These are phyloP conservation scores for Hypericum androsaemum DNA, from an alignment of 345 rosid genomes.

Conservation along the genomic window DNA sequence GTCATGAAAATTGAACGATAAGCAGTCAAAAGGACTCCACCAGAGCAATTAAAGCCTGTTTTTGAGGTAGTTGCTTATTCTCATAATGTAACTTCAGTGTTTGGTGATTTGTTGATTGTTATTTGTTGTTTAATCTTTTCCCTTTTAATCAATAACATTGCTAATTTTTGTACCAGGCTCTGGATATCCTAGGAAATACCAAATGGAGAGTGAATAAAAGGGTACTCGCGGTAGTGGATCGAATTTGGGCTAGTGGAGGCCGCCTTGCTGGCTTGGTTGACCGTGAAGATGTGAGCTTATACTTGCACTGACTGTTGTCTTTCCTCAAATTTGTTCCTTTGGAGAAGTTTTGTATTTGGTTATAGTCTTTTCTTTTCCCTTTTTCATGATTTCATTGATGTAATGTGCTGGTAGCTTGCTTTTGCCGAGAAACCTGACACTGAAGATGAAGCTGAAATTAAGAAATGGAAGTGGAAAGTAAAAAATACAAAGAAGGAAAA, in stretches of 20 bases:
- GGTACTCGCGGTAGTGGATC: slow-evolving; percentile 70
- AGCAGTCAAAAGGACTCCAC: slow-evolving; percentile 53
- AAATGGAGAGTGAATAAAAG: slow-evolving; percentile 88
- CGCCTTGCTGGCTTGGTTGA: slow-evolving; percentile 67
- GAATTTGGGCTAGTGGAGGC: slow-evolving; percentile 95
- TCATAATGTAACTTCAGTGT: slow-evolving; percentile 9
- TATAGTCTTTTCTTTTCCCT: slow-evolving; percentile 9
- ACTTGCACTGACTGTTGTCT: neutral
- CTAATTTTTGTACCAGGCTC: slow-evolving; percentile 49
- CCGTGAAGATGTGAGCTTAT: slow-evolving; percentile 70
- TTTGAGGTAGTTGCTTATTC: slow-evolving; percentile 45
- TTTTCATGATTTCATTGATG: neutral
- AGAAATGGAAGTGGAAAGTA: slow-evolving; percentile 84
- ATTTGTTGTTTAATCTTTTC: neutral
- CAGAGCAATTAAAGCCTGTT: slow-evolving; percentile 55
- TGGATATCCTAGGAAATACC: slow-evolving; percentile 87
- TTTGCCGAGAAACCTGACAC: slow-evolving; percentile 64
- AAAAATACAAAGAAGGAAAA: slow-evolving; percentile 58
- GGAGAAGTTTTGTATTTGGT: neutral
- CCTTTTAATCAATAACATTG: slow-evolving; percentile 14
- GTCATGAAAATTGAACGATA: slow-evolving; percentile 88
- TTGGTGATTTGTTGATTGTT: neutral
- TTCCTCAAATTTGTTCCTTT: no score
- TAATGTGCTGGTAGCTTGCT: slow-evolving; percentile 39
- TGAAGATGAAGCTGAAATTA: slow-evolving; percentile 53